phyloP scores from a whole-genome alignment of 805 yeast genomes.

The Candida maesae region DNA sequence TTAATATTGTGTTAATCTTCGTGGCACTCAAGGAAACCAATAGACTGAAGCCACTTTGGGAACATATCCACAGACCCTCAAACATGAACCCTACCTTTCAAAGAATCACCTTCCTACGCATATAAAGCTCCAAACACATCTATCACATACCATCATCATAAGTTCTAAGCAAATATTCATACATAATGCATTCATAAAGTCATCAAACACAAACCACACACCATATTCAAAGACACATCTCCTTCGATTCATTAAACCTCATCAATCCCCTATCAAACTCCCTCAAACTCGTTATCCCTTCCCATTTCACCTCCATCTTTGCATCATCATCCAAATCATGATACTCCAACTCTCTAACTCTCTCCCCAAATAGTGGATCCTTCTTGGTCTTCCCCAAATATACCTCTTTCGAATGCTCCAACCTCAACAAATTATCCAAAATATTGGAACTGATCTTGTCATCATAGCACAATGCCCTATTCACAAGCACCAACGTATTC shows the following conservation, averaged over 20 bases:
- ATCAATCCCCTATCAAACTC: conserved; percentile 15
- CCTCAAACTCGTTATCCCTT: conserved; percentile 5
- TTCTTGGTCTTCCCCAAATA: conserved; percentile 3
- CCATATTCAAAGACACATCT: conserved; percentile 6
- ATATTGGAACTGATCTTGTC: conserved; percentile 5
- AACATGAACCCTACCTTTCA: too few species aligned
- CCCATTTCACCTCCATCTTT: conserved; percentile 4
- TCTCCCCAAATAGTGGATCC: conserved; percentile 1
- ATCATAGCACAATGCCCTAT: conserved; percentile 7
- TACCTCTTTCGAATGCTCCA: conserved; percentile 11
- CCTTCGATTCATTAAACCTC: conserved; percentile 15
- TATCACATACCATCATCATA: too few species aligned
- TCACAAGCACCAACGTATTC: conserved; percentile 11
- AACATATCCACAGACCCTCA: too few species aligned
- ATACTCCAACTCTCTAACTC: conserved; percentile 4
- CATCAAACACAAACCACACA: too few species aligned
- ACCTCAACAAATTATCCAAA: conserved; percentile 10
- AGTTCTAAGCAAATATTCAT: too few species aligned
- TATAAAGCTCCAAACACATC: too few species aligned
- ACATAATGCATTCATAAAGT: too few species aligned
- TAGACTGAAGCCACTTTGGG: too few species aligned
- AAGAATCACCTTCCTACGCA: too few species aligned
- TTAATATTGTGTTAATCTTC: too few species aligned
- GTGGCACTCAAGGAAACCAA: too few species aligned
- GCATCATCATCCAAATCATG: conserved; percentile 1